Conservation (phyloP, 345 rosid genomes). For the Raphanus sativus region DNA sequence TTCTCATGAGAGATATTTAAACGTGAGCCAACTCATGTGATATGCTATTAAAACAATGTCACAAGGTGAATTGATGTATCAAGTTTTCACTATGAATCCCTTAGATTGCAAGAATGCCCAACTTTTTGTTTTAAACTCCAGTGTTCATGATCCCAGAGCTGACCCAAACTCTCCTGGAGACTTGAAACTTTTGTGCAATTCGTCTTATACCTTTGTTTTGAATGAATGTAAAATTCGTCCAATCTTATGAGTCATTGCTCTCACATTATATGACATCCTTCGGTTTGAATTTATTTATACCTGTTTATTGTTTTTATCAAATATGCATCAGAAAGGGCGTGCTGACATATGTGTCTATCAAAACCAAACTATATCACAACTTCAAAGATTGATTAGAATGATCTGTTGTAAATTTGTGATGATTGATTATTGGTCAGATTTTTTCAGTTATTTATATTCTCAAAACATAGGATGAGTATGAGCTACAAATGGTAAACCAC, state of each 20-base stretch:
- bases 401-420: neutral
- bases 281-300: neutral
- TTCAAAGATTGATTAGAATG: too few species aligned
- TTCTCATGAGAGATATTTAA: neutral
- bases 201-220: too few species aligned
- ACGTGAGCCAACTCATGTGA: neutral
- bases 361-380: too few species aligned
- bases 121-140: too few species aligned
- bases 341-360: neutral
- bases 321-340: neutral
- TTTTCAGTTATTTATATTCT: neutral
- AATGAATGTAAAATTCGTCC: too few species aligned
- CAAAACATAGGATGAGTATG: neutral
- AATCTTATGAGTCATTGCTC: neutral
- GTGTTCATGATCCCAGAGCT: neutral
- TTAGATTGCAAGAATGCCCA: neutral
- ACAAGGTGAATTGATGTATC: neutral
- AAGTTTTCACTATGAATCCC: neutral
- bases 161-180: neutral
- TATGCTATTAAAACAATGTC: too few species aligned
- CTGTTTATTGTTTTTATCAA: neutral
- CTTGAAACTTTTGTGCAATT: neutral
- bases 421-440: neutral
- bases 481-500: neutral
- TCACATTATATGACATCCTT: neutral